Evolutionary conservation across 257 asterid species (phyloP), one percentile per base, ranked within the genome.

Genomic region (Solanum chmielewskii): DNA sequence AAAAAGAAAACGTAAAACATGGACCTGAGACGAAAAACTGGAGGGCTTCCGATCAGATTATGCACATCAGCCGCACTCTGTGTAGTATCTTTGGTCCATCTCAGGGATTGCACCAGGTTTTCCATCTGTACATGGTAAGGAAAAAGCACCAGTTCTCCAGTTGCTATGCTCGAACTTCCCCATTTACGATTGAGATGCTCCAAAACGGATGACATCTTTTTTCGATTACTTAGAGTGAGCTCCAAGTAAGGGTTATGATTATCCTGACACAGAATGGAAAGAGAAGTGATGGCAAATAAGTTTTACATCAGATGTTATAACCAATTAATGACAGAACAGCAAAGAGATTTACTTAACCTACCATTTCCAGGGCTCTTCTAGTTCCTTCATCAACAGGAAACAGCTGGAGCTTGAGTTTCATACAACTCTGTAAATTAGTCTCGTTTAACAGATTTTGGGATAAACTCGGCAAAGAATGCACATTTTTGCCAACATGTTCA

Each of bases 141-240:
- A 75, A 97, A 92, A 85, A 97, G 98, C 90, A 93, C 91, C 83
- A 97, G 90, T 49, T 97, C 98, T 85, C 94, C 92, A 82, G 88
- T 71, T 74, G 91, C 90, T 56, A 88, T 68, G 88, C 90, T 93
- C 33, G 98, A 90, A 87, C 88, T 91, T 41, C 99, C 97, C 99
- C 99, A 97, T 91, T 96, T 97, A 87, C 96, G 96, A 88, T 93
- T 90, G 83, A 97, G 98, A 92, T 97, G 99, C 86, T 97, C 99
- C 90, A 96, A 33, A 31, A 97, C 92, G 8, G 99, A 97, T 87
- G 99, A 93, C 91, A 97, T 92, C 91, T 93, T 97, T 94, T 96
- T 97, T 78, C 97, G 93, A 71, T 95, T 89, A 75, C 99, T 93
- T 91, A 97, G 89, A 75, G 99, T 96, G 83, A 97, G 98, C 88